A percentile compares a stretch with the other conserved stretches of the same genome.
Conservation (phyloP, 208 protist species). For the Endotrypanum monterogeii region DNA sequence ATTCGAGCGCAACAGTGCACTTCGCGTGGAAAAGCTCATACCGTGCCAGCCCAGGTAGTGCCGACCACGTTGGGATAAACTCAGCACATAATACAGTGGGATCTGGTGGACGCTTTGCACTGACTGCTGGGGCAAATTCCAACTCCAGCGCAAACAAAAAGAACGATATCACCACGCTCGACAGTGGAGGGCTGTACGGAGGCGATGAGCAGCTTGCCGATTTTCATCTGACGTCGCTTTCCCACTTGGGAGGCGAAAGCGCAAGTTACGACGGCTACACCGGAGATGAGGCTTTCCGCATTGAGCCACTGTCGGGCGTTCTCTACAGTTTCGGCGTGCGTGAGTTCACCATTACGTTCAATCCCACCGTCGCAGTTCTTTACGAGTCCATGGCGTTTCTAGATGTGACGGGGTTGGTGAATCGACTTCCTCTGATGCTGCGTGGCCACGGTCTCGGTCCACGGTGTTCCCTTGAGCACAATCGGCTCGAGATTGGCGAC, state of each 20-base stretch:
- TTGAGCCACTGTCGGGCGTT: conserved; percentile 84
- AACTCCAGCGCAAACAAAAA: not conserved
- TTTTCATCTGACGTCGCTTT: conserved; percentile 12
- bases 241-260: not conserved
- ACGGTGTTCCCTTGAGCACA: conserved; percentile 90
- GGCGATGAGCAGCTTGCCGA: not conserved
- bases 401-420: conserved; percentile 68
- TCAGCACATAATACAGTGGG: conserved; percentile 2
- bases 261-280: conserved; percentile 37
- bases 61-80: not conserved
- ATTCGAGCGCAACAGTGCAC: conserved; percentile 73
- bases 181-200: not conserved
- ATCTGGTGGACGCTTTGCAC: not conserved
- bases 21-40: conserved; percentile 86
- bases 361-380: conserved; percentile 76
- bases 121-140: not conserved
- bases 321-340: conserved; percentile 73
- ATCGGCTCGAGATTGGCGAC: conserved; percentile 90
- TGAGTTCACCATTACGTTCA: conserved; percentile 92
- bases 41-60: conserved; percentile 9
- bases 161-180: not conserved
- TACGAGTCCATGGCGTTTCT: conserved; percentile 83
- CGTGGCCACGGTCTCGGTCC: conserved; percentile 87
- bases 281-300: conserved; percentile 87
- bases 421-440: conserved; percentile 83